Evolutionary conservation across 225 moss, liverwort and hornwort genomes (phyloP).

Genomic region (Polytrichum commune): DNA sequence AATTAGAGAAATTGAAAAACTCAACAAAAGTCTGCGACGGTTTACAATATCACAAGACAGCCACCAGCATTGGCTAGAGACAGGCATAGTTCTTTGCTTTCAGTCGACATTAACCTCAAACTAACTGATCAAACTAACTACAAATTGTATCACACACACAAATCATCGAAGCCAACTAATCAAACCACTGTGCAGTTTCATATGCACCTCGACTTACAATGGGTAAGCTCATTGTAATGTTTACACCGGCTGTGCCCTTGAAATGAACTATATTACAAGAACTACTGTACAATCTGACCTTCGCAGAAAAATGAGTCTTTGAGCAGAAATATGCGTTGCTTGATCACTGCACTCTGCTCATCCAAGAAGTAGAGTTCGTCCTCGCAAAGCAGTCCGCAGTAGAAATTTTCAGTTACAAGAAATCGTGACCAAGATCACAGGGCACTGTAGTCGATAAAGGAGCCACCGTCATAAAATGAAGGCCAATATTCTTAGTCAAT

Average conservation of each 20-base stretch:
- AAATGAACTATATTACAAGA: neutral
- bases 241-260: neutral
- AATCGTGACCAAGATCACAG: neutral
- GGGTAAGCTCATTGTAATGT: neutral
- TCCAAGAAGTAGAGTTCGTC: neutral
- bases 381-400: neutral
- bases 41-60: no score
- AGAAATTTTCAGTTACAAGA: neutral
- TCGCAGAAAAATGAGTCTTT: neutral
- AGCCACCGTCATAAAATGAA: slow-evolving; percentile 2
- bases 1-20: no score
- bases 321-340: neutral
- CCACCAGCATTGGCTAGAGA: no score
- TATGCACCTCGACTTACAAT: slow-evolving; percentile 3
- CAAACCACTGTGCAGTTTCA: neutral
- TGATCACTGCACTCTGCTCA: neutral
- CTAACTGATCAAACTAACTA: no score
- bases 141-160: no score
- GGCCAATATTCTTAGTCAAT: neutral
- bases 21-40: no score
- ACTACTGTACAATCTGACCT: neutral
- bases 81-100: no score
- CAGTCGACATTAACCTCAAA: no score
- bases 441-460: slow-evolving; percentile 4
- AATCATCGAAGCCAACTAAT: no score